phyloP scores from a whole-genome alignment of 371 early-diverging fungal genomes.

The Saksenaea oblongispora region DNA sequence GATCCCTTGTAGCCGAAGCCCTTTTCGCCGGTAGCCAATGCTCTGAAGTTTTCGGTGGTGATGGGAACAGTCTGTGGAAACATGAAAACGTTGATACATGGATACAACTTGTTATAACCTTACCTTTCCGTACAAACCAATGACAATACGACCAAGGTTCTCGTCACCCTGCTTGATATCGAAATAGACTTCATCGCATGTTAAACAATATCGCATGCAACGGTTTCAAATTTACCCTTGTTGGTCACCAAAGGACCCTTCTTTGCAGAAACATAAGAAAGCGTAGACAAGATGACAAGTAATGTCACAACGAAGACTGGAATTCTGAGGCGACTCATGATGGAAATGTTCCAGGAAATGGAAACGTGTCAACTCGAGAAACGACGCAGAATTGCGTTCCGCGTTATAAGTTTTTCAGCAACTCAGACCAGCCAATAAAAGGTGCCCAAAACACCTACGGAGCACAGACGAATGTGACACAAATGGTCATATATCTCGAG shows the following conservation, averaged over 20 bases:
- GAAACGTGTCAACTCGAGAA: conserved; percentile 4
- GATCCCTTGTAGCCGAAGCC: conserved; percentile 85
- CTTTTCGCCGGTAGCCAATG: conserved; percentile 79
- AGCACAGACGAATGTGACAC: neutral
- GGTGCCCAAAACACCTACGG: neutral
- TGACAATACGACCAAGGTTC: conserved; percentile 81
- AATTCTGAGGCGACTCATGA: conserved; percentile 43
- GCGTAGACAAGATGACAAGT: conserved; percentile 35
- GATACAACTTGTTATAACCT: neutral
- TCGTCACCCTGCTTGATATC: conserved; percentile 87
- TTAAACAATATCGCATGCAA: conserved; percentile 2
- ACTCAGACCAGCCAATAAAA: neutral
- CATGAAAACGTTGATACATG: conserved; percentile 3
- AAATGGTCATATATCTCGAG: neutral
- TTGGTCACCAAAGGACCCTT: conserved; percentile 49
- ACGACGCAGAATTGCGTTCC: neutral
- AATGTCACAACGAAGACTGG: conserved; percentile 33
- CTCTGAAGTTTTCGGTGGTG: conserved; percentile 91
- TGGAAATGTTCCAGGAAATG: conserved; percentile 13
- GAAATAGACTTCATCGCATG: conserved; percentile 73
- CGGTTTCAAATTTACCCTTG: conserved; percentile 31
- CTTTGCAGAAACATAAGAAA: conserved; percentile 43
- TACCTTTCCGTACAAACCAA: conserved; percentile 81
- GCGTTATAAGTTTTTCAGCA: neutral
- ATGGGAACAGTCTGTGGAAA: conserved; percentile 71